phyloP scores from a whole-genome alignment of 306 rosid species.

The Pterocarpus macrocarpus region DNA sequence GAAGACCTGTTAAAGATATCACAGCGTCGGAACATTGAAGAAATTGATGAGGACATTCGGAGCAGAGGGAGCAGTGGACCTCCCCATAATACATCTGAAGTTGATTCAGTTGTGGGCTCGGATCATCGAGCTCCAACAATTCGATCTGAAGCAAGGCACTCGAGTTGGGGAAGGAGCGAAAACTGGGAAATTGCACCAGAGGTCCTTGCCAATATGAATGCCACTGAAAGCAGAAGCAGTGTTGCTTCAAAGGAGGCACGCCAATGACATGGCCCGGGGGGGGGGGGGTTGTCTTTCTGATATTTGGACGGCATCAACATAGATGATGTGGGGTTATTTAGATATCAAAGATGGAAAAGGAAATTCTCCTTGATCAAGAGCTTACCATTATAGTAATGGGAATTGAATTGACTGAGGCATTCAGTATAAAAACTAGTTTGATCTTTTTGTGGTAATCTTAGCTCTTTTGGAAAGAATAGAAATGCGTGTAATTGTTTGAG shows the following conservation, averaged over 20 bases:
- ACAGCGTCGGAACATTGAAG: slow-evolving; percentile 86
- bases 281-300: slow-evolving; percentile 38
- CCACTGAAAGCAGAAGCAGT: slow-evolving; percentile 74
- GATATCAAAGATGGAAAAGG: slow-evolving; percentile 46
- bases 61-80: slow-evolving; percentile 88
- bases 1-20: slow-evolving; percentile 94
- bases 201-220: slow-evolving; percentile 62
- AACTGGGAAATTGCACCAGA: slow-evolving; percentile 88
- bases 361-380: slow-evolving; percentile 43
- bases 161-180: slow-evolving; percentile 81
- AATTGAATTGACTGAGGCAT: slow-evolving; percentile 50
- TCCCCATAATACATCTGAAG: slow-evolving; percentile 65
- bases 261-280: slow-evolving; percentile 46
- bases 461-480: slow-evolving; percentile 58
- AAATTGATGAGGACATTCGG: slow-evolving; percentile 76
- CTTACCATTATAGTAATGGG: slow-evolving; percentile 51
- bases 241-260: slow-evolving; percentile 60
- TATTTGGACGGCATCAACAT: slow-evolving; percentile 46
- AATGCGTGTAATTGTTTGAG: slow-evolving; percentile 71
- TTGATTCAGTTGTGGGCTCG: slow-evolving; percentile 72
- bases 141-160: slow-evolving; percentile 77
- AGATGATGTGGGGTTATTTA: slow-evolving; percentile 54
- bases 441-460: slow-evolving; percentile 52
- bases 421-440: slow-evolving; percentile 44
- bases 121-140: slow-evolving; percentile 79